phyloP scores from a whole-genome alignment of 2,329 filamentous ascomycete species.

The Paecilomyces fulvus region DNA sequence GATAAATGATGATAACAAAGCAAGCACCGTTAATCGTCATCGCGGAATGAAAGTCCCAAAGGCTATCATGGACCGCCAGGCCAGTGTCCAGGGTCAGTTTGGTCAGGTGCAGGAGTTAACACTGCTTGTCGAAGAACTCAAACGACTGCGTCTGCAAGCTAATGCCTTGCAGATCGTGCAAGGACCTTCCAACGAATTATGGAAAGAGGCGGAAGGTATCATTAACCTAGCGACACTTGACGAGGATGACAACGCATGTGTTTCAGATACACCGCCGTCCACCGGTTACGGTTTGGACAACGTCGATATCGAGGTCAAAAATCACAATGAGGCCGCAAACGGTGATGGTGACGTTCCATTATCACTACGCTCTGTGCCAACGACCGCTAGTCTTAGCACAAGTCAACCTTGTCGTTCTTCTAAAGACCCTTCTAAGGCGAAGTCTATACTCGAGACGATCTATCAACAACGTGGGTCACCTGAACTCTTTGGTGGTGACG shows the following conservation, averaged over 20 bases:
- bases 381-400: constrained; percentile 20
- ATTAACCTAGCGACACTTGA: constrained; percentile 59
- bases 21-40: constrained; percentile 13
- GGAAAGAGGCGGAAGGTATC: constrained; percentile 59
- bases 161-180: constrained; percentile 45
- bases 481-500: constrained; percentile 16
- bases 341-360: constrained; percentile 10
- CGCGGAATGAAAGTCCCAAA: constrained; percentile 46
- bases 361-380: constrained; percentile 15
- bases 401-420: constrained; percentile 34
- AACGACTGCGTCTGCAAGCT: constrained; percentile 51
- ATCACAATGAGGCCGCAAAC: constrained; percentile 12
- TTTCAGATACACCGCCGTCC: constrained; percentile 47
- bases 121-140: constrained; percentile 56
- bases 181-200: constrained; percentile 46
- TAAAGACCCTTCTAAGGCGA: constrained; percentile 52
- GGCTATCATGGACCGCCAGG: constrained; percentile 56
- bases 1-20: constrained; percentile 33
- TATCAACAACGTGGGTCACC: constrained; percentile 40
- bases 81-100: constrained; percentile 57
- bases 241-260: constrained; percentile 46
- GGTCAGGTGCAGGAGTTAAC: constrained; percentile 57
- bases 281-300: constrained; percentile 51
- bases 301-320: constrained; percentile 37
- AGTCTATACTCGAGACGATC: constrained; percentile 53